Evolutionary conservation across 306 rosid genomes (phyloP).

Genomic region (barrel medic (Medicago truncatula)): DNA sequence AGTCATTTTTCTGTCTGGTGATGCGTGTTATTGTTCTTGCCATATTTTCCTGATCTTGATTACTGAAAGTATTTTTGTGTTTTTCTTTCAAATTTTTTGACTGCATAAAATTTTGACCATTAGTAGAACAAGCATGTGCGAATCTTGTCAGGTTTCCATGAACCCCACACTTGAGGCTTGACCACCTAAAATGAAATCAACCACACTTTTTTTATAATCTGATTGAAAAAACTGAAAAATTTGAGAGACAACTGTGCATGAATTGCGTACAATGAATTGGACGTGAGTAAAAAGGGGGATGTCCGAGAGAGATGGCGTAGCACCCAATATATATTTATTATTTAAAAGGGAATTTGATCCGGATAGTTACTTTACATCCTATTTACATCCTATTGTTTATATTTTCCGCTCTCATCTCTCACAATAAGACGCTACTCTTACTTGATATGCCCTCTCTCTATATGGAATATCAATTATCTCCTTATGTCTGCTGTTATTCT

Average conservation of each 20-base stretch:
- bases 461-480: conserved; percentile 1
- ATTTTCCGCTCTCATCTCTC: background rate
- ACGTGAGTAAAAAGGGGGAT: background rate
- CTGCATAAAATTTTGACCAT: background rate
- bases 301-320: background rate
- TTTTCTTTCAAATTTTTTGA: too few species aligned
- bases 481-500: conserved; percentile 11
- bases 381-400: background rate
- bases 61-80: background rate
- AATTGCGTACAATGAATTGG: background rate
- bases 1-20: background rate
- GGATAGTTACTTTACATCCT: background rate
- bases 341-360: background rate
- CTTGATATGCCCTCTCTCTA: background rate
- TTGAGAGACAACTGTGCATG: background rate
- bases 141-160: background rate
- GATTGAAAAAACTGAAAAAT: background rate
- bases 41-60: background rate
- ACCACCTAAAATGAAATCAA: background rate
- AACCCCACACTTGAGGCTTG: too few species aligned
- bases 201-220: background rate
- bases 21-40: background rate
- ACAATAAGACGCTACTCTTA: background rate
- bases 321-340: background rate
- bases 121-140: background rate